A percentile compares a stretch with the other conserved stretches of the same genome.
Evolutionary conservation across 192 early-diverging fungal genomes (phyloP).

Genomic region (Podila clonocystis): DNA sequence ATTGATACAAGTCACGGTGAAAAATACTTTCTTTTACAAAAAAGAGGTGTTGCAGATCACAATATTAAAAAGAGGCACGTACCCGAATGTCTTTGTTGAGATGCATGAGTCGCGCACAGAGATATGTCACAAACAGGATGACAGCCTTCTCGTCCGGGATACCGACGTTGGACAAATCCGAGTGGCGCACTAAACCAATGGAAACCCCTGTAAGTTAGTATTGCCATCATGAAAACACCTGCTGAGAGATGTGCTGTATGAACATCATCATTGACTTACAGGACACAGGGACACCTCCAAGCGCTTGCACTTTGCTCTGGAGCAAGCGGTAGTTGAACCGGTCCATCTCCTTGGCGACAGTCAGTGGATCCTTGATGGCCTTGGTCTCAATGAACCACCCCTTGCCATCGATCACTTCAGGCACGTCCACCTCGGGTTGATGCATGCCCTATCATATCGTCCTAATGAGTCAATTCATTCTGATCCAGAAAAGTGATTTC

Average conservation of each 20-base stretch:
- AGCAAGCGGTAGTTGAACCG: conserved; percentile 49
- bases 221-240: background rate
- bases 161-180: conserved; percentile 47
- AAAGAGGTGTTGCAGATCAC: background rate
- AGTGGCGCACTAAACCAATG: conserved; percentile 36
- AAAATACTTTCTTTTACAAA: background rate
- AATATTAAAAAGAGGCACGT: background rate
- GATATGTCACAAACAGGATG: conserved; percentile 52
- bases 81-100: conserved; percentile 52
- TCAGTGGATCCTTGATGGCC: conserved; percentile 43
- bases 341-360: conserved; percentile 47
- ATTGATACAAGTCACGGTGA: background rate
- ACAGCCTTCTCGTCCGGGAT: conserved; percentile 54
- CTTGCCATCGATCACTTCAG: conserved; percentile 21
- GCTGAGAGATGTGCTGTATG: background rate
- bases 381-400: conserved; percentile 46
- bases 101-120: conserved; percentile 53
- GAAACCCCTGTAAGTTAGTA: background rate
- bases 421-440: conserved; percentile 21
- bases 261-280: conserved; percentile 9
- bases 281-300: conserved; percentile 53
- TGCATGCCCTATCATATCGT: conserved; percentile 27
- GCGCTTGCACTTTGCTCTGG: conserved; percentile 44
- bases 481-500: background rate
- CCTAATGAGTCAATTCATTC: background rate